Evolutionary conservation across 257 asterid genomes (phyloP), one percentile per base, ranked within the genome.

Genomic region (Euphrasia confusa): DNA sequence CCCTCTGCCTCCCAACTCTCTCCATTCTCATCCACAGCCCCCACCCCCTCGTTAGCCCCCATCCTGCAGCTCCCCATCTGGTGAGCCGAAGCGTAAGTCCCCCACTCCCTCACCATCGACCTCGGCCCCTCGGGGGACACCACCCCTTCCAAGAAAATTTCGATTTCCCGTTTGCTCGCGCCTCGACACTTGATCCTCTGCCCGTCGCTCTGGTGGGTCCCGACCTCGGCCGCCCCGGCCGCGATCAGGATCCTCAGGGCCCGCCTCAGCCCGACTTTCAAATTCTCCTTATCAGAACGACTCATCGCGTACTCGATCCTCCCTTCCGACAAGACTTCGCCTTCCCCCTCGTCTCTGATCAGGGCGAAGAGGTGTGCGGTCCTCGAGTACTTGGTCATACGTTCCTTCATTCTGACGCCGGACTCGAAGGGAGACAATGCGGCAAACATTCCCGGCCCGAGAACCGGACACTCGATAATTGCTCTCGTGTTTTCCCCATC

Each of bases 51-150:
- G 14, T 11, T 69, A 30, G 7, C 60, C 42, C 90, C 98, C 95
- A 91, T 91, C 64, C 88, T 78, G 50, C 95, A 92, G 57, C 98
- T 88, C 27, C 98, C 96, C 89, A 92, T 88, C 64, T 92, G 98
- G 71, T 92, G 98, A 1, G 98, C 97, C 1, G 95, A 86, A 35
- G 72, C 45, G 54, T 88, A 92, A 0, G 81, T 86, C 0, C 83
- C 77, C 82, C 92, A 91, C 0, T 81, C 62, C 79, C 79, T 62
- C 4, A 65, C 87, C 39, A 78, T 0, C 1, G 92, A 70, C 14
- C 73, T 82, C 0, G 94, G 90, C 57, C 98, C 96, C 13, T 81
- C 80, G 0, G 76, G 35, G 4, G 86, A 89, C 1, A 14, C 58
- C 1, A 90, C 95, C 0, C 75, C 72, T 1, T 79, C 88, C 32